Conservation (phyloP, 148 eudicot species). For the Dysphania ambrosioides region DNA sequence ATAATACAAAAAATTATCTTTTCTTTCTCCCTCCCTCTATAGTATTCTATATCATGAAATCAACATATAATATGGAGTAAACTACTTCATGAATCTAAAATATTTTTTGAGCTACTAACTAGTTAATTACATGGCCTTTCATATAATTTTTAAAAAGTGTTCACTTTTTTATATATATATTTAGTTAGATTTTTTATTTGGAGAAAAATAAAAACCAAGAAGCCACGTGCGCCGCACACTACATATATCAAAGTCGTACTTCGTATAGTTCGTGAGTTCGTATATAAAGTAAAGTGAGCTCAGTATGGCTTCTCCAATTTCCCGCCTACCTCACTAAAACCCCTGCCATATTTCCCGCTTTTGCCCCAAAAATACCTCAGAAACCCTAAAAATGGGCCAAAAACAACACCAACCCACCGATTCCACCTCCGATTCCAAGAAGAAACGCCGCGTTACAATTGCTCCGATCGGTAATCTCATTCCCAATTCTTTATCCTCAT, state of each 20-base stretch:
- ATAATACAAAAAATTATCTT: too few species aligned
- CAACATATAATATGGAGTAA: too few species aligned
- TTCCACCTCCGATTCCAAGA: constrained; percentile 56
- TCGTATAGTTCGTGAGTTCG: too few species aligned
- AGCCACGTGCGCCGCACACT: background rate
- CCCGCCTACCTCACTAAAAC: constrained; percentile 43
- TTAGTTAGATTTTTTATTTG: too few species aligned
- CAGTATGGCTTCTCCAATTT: constrained; percentile 19
- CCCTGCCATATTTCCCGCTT: constrained; percentile 41
- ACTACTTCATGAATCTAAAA: too few species aligned
- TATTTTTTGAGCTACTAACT: too few species aligned
- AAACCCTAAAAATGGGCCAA: constrained; percentile 90
- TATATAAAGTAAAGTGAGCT: background rate
- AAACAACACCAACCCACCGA: constrained; percentile 60
- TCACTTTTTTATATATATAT: too few species aligned
- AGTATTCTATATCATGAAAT: too few species aligned
- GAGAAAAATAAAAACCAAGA: too few species aligned
- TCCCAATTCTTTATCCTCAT: background rate
- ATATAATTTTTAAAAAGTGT: too few species aligned
- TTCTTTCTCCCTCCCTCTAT: too few species aligned
- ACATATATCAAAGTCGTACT: background rate
- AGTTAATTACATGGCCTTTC: too few species aligned
- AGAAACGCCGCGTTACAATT: constrained; percentile 71
- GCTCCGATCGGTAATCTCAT: constrained; percentile 43
- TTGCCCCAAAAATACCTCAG: constrained; percentile 26